A percentile compares a stretch with the other conserved stretches of the same genome.
Evolutionary conservation across 208 protist genomes (phyloP).

Genomic region (Trypanosomatidae sp.): DNA sequence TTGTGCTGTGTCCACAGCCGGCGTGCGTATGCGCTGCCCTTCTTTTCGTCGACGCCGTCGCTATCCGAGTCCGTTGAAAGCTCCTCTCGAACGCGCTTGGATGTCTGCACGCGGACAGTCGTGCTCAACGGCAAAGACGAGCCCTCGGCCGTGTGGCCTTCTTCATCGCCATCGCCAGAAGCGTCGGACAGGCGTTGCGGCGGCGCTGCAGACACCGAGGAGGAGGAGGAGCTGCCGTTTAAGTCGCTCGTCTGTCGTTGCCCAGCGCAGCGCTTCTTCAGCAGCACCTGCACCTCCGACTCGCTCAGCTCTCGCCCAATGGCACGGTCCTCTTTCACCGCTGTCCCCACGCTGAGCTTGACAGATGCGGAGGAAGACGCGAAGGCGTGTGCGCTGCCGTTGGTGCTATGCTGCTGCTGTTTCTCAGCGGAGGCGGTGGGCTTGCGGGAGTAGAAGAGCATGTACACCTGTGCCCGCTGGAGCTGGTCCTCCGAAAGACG

Average conservation of each 20-base stretch:
- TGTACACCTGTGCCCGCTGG: conserved; percentile 81
- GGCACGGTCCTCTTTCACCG: background rate
- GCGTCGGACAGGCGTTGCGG: background rate
- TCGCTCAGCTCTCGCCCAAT: conserved; percentile 30
- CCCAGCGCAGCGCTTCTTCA: conserved; percentile 7
- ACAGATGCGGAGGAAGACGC: background rate
- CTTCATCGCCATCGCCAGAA: background rate
- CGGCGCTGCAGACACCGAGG: background rate
- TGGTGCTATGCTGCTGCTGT: background rate
- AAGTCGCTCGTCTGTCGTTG: background rate
- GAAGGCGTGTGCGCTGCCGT: conserved; percentile 1
- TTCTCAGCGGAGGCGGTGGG: background rate
- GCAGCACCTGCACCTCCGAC: conserved; percentile 19
- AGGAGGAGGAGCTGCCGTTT: background rate
- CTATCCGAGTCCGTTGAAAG: conserved; percentile 30
- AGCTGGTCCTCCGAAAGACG: conserved; percentile 64
- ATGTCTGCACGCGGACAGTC: background rate
- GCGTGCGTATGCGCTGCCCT: conserved; percentile 12
- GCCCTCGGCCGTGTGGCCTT: background rate
- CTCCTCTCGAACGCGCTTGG: conserved; percentile 29
- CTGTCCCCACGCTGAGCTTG: background rate
- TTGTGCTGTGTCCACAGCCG: conserved; percentile 1
- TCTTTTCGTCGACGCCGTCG: conserved; percentile 15
- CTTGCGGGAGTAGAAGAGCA: conserved; percentile 85
- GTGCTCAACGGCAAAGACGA: background rate